Evolutionary conservation across 306 rosid genomes (phyloP), one percentile per base, ranked within the genome.

Genomic region (Lathyrus tuberosus): DNA sequence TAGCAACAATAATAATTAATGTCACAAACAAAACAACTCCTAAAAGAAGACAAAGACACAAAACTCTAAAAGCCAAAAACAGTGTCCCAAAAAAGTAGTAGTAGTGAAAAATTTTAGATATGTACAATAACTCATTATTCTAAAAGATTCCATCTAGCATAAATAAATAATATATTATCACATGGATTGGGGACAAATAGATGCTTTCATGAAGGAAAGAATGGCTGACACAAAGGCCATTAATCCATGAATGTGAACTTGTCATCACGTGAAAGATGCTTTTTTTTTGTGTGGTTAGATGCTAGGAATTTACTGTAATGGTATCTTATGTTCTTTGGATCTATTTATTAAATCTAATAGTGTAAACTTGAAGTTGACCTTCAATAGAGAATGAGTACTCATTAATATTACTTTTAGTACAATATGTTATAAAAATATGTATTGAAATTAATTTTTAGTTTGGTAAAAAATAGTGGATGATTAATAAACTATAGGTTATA

Each of bases 201-300:
- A 84, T 84, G 76, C 95, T 80, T 75, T 71, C 73, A 62, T n/a
- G 79, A 76, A 70, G 64, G 31, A 57, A 28, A 57, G 64, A 70
- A 44, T 73, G 81, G 63, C 74, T 49, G 81, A 78, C 73, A 78
- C 73, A 79, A 76, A 77, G 65, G 85, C 82, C 61, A 78, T 76
- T 74, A 75, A 76, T 56, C 52, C 81, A 84, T 75, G 86, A 71
- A 85, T 43, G 62, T 80, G 84, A 77, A 66, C 65, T 78, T 88
- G 88, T 84, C 86, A 83, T 83, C 96, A 85, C 87, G 87, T 82
- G 91, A 85, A 89, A 82, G 86, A 87, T 85, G 86, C 96, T 76
- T 81, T 74, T 80, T 59, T 59, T 80, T 62, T 64, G 70, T 56
- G 72, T 52, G 54, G 72, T 70, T 74, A 62, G 84, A 70, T 69